Evolutionary conservation across 345 rosid genomes (phyloP).

Genomic region (Populus ilicifolia): DNA sequence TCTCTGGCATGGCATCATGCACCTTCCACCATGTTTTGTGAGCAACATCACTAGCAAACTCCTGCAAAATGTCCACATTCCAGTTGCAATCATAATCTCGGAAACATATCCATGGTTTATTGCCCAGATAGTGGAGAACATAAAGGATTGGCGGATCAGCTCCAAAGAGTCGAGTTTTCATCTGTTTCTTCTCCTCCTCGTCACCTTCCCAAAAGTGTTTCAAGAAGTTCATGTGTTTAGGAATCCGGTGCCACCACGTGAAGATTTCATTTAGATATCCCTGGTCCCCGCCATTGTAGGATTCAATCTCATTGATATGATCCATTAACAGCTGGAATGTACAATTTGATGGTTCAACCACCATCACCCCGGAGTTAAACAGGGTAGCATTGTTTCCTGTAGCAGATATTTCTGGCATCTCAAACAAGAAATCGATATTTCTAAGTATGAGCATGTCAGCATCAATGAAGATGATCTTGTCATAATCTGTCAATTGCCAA

Average conservation of each 20-base stretch:
- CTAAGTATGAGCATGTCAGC: constrained; percentile 83
- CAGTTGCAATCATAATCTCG: constrained; percentile 95
- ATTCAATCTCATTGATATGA: constrained; percentile 70
- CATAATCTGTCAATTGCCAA: constrained; percentile 81
- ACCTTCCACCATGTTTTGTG: constrained; percentile 85
- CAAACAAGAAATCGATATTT: constrained; percentile 81
- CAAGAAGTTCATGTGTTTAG: constrained; percentile 85
- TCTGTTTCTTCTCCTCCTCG: constrained; percentile 59
- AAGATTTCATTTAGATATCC: constrained; percentile 84
- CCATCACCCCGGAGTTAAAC: constrained; percentile 89
- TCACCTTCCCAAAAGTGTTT: constrained; percentile 97
- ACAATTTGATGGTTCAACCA: constrained; percentile 74
- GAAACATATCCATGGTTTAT: constrained; percentile 86
- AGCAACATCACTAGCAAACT: constrained; percentile 77
- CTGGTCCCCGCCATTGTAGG: constrained; percentile 93
- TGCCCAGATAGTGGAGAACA: constrained; percentile 78
- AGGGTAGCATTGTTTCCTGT: constrained; percentile 71
- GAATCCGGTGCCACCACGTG: constrained; percentile 99
- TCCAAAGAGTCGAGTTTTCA: constrained; percentile 65
- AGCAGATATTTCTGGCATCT: constrained; percentile 84
- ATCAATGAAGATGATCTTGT: constrained; percentile 85
- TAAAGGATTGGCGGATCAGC: constrained; percentile 80
- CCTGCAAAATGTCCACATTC: constrained; percentile 75
- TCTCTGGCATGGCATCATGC: constrained; percentile 74
- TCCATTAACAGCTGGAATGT: constrained; percentile 83